Conservation (phyloP, 1,284 basidiomycete species). For the Cutaneotrichosporon sp. region DNA sequence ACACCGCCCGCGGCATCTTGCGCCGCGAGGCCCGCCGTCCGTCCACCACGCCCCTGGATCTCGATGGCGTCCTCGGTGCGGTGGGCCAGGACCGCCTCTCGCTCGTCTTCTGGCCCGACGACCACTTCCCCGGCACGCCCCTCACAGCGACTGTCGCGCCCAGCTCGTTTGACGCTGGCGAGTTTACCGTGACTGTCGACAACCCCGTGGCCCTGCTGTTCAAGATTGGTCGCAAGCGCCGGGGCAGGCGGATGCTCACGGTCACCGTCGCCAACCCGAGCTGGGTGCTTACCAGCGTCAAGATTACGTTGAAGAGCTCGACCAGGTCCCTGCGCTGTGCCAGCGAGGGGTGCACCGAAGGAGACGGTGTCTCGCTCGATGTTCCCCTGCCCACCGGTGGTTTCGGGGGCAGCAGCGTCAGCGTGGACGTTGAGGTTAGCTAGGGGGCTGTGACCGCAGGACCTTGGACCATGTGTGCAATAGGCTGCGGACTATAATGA, state of each 20-base stretch:
- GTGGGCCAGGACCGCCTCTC: conserved; percentile 21
- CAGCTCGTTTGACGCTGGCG: conserved; percentile 32
- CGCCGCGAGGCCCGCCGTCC: conserved; percentile 16
- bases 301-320: conserved; percentile 14
- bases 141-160: conserved; percentile 18
- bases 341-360: neutral
- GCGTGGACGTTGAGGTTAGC: neutral
- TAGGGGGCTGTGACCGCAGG: neutral
- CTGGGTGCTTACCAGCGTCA: conserved; percentile 41
- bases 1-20: conserved; percentile 29
- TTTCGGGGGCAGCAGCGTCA: conserved; percentile 6
- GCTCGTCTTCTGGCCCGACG: conserved; percentile 33
- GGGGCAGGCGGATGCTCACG: conserved; percentile 24
- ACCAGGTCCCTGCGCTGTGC: neutral
- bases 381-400: conserved; percentile 4
- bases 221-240: conserved; percentile 23
- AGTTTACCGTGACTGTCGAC: conserved; percentile 55
- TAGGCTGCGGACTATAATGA: neutral
- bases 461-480: neutral
- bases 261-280: conserved; percentile 65
- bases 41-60: conserved; percentile 13
- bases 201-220: conserved; percentile 58
- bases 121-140: neutral
- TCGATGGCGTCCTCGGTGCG: conserved; percentile 21
- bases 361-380: neutral